Base-by-base conservation (phyloP, 2,329 filamentous ascomycete species). In the Alternaria sp. region DNA sequence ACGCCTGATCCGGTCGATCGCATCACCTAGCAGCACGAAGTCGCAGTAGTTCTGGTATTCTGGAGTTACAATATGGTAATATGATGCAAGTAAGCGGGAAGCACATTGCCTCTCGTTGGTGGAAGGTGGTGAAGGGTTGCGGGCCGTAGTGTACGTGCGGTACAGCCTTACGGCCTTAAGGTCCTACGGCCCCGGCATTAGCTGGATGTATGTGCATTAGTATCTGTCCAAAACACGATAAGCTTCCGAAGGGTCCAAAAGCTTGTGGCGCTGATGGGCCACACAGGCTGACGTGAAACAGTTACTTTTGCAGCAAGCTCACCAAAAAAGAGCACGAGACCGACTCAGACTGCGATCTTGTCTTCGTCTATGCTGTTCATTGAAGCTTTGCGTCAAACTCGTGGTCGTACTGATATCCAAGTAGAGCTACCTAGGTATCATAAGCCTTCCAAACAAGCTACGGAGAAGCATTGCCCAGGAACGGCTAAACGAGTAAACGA, bases 361-460 rank as follows among this genome's bases (percentile, higher is more conserved):
- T 17, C 1, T 3, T 6, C 4, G 2, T 40, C 9, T 17, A 6
- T 11, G 36, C 8, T 40, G n/a, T 0, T 0, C 36, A 40, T 3
- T 2, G 15, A 40, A 17, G 9, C 36, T 40, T 40, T 40, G 9
- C 9, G 36, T 40, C 32, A 17, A 5, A 6, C 1, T 40, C 0
- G 6, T 1, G 15, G 8, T 40, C 2, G 32, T 40, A 40, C 4
- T 4, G 8, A 6, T 17, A 40, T 17, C 5, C 32, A 10, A 10
- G 0, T 1, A 40, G 32, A 40, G 32, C 4, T 6, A 21, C 21
- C 21, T 21, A 21, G 21, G 21, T 21, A 40, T 40, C 15, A 10
- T 40, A 40, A 17, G 36, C 15, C 3, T 17, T 17, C 1, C 36
- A 17, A 40, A 40, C 36, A 40, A 40, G 36, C 36, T 40, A 40